Percentiles rank a stretch among this genome's conserved stretches.
Conservation (phyloP, 257 asterid genomes). For the Ajuga chamaepitys region DNA sequence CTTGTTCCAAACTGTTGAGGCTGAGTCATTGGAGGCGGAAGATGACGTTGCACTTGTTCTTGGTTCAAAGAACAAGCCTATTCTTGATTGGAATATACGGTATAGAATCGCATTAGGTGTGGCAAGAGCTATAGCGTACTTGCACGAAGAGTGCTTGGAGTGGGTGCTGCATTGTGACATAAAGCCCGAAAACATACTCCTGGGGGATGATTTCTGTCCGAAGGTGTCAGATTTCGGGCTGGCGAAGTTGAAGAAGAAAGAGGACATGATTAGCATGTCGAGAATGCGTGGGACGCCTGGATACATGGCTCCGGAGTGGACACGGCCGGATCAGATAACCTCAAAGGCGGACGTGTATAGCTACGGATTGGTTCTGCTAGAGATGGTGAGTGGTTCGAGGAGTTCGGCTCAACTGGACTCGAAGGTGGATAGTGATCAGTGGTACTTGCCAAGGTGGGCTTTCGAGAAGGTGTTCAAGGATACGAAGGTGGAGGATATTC, state of each 20-base stretch:
- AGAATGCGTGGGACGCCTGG: constrained; percentile 70
- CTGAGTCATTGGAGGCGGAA: constrained; percentile 7
- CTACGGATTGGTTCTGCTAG: constrained; percentile 70
- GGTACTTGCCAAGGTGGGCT: constrained; percentile 80
- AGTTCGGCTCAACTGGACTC: constrained; percentile 40
- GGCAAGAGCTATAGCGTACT: constrained; percentile 83
- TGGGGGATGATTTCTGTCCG: constrained; percentile 88
- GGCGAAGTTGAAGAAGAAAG: constrained; percentile 76
- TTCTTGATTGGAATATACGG: constrained; percentile 71
- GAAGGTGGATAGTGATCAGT: constrained; percentile 56
- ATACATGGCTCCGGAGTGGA: constrained; percentile 91
- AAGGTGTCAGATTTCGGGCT: constrained; percentile 86
- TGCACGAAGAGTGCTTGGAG: constrained; percentile 88
- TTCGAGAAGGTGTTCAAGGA: constrained; percentile 67
- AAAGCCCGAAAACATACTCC: constrained; percentile 80
- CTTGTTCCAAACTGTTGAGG: constrained; percentile 43
- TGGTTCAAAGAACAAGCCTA: constrained; percentile 34
- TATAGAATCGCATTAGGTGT: constrained; percentile 80
- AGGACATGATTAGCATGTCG: constrained; percentile 55
- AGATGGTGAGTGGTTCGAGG: constrained; percentile 68
- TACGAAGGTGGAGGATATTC: constrained; percentile 59
- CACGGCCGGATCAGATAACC: constrained; percentile 54
- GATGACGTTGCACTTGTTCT: not conserved
- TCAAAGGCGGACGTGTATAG: constrained; percentile 84
- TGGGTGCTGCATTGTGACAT: constrained; percentile 92